These are phyloP conservation scores for Podila minutissima DNA, from an alignment of 192 early-diverging fungal species.

Conservation along the genomic window DNA sequence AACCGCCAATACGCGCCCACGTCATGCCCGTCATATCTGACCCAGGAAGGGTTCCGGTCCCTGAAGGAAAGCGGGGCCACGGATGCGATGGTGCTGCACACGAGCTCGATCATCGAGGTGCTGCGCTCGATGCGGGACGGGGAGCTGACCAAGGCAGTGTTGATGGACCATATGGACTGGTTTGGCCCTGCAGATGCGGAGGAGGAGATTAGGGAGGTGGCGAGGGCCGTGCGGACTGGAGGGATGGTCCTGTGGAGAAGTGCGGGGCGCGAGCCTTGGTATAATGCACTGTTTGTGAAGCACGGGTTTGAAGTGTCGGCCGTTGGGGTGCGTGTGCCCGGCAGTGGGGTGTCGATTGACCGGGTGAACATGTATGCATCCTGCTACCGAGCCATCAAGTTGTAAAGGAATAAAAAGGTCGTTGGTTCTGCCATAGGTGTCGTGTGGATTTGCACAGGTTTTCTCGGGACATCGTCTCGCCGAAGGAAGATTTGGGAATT, in stretches of 20 bases:
- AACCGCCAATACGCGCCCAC: conserved; percentile 72
- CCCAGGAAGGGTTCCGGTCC: conserved; percentile 69
- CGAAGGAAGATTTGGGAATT: no score
- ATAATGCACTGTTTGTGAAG: conserved; percentile 76
- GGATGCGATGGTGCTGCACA: conserved; percentile 81
- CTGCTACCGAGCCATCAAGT: conserved; percentile 64
- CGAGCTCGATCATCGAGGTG: conserved; percentile 76
- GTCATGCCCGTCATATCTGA: conserved; percentile 82
- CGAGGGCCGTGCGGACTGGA: conserved; percentile 62
- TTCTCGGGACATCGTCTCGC: no score
- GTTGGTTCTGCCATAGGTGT: no score
- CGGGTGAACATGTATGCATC: conserved; percentile 92
- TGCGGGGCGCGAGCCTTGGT: conserved; percentile 86
- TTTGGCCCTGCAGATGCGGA: conserved; percentile 74
- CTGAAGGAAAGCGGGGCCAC: conserved; percentile 61
- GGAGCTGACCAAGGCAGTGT: conserved; percentile 77
- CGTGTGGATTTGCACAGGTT: no score
- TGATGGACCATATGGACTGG: conserved; percentile 96
- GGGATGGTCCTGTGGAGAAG: conserved; percentile 85
- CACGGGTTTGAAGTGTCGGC: conserved; percentile 76
- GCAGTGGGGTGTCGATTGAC: conserved; percentile 71
- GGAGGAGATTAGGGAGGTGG: conserved; percentile 73
- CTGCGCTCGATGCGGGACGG: conserved; percentile 66
- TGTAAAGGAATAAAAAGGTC: conserved; percentile 9
- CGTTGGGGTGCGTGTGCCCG: conserved; percentile 74